phyloP scores from a whole-genome alignment of 2,329 filamentous ascomycete species.

The Grosmannia huntii region DNA sequence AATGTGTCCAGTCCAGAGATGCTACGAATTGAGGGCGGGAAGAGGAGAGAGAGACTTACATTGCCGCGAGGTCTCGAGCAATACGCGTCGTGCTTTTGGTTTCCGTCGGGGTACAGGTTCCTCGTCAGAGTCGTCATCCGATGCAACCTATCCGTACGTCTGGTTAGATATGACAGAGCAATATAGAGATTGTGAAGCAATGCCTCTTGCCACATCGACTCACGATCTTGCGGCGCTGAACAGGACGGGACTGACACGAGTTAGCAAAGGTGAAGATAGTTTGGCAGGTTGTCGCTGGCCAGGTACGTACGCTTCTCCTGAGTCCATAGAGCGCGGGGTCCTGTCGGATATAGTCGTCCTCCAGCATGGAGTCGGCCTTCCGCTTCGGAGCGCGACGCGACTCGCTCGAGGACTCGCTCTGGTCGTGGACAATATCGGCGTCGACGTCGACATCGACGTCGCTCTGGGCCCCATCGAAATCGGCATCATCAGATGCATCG shows the following conservation, averaged over 20 bases:
- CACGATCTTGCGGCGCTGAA: conserved; percentile 46
- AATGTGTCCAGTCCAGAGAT: neutral
- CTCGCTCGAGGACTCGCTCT: conserved; percentile 57
- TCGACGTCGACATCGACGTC: conserved; percentile 35
- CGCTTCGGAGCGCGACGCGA: conserved; percentile 61
- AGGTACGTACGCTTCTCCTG: conserved; percentile 65
- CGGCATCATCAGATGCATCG: conserved; percentile 52
- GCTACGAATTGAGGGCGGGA: neutral
- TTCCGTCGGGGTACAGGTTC: conserved; percentile 42
- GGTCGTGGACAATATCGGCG: conserved; percentile 29
- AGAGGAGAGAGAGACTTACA: conserved; percentile 5
- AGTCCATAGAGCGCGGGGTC: conserved; percentile 94
- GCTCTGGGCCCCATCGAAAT: conserved; percentile 45
- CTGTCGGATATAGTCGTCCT: conserved; percentile 74
- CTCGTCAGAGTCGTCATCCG: conserved; percentile 37
- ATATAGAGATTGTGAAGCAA: neutral
- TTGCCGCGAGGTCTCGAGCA: conserved; percentile 18
- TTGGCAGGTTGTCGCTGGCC: conserved; percentile 5
- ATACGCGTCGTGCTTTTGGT: conserved; percentile 53
- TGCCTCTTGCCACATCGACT: conserved; percentile 15
- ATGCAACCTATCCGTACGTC: conserved; percentile 3
- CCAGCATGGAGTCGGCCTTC: conserved; percentile 47
- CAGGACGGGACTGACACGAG: conserved; percentile 37
- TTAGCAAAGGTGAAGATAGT: conserved; percentile 17
- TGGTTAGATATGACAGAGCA: neutral